Evolutionary conservation across 1,284 basidiomycete genomes (phyloP), one percentile per base, ranked within the genome.

Genomic region (Cystobasidium slooffiae): DNA sequence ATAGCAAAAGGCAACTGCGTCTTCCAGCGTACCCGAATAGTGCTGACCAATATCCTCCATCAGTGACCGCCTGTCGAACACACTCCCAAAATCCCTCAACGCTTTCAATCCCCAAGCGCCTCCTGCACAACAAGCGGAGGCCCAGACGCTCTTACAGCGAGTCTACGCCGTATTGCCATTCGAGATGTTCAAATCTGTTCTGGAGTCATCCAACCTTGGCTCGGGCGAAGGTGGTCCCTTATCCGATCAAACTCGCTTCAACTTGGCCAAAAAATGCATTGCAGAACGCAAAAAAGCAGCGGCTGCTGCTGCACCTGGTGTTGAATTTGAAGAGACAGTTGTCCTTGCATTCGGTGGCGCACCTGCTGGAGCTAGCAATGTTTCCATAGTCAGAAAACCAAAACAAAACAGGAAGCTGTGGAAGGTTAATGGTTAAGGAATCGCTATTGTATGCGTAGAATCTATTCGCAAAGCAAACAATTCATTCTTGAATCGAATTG

Each of bases 211-310:
- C n/a, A 44, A 63, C n/a, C 64, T 75, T 31, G 69, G 69, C 24
- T 46, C 63, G 1, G 63, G 49, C n/a, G 64, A 68, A 68, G 64
- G 65, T n/a, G 56, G 31, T 20, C 18, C 10, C 20, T 47, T 68
- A 1, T 59, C 53, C 31, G 68, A 70, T 56, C 67, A 72, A 46
- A 55, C 62, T 22, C 18, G 64, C 10, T 75, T 75, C 75, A 62
- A 62, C n/a, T 63, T 75, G 20, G 75, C 75, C 12, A 75, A 75
- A 56, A 56, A 63, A 31, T 75, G 75, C 58, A 69, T 75, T n/a
- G 47, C 53, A 0, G 75, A 75, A 58, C 39, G 75, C 8, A 72
- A 72, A 51, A 72, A 73, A 62, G 37, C 51, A 8, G 49, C 62
- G 46, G 52, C 61, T 46, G 51, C 46, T 8, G 63, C 70, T 31